Evolutionary conservation across 2,329 filamentous ascomycete genomes (phyloP).

Genomic region (Venturia effusa): DNA sequence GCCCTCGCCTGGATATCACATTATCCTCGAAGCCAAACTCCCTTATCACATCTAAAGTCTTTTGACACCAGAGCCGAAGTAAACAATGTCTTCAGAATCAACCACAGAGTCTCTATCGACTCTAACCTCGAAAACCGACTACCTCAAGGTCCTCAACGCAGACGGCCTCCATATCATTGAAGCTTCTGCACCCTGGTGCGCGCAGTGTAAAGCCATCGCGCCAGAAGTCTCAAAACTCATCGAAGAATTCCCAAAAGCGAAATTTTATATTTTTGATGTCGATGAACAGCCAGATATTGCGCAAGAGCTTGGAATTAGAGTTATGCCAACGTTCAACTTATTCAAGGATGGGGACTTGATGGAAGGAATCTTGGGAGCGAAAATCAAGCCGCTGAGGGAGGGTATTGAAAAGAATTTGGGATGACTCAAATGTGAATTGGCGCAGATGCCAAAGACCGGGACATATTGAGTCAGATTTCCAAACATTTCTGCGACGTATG

Average conservation of each 20-base stretch:
- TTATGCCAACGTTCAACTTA: conserved; percentile 85
- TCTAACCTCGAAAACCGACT: not conserved
- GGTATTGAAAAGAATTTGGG: conserved; percentile 30
- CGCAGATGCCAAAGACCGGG: too few relatives aligned
- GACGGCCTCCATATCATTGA: not conserved
- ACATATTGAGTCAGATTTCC: too few relatives aligned
- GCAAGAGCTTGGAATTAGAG: conserved; percentile 66
- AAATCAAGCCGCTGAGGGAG: conserved; percentile 52
- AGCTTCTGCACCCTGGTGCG: conserved; percentile 1
- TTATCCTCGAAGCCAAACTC: not conserved
- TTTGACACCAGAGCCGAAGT: not conserved
- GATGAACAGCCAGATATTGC: conserved; percentile 68
- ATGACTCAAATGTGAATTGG: not conserved
- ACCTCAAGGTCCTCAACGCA: not conserved
- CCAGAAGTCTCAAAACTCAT: not conserved
- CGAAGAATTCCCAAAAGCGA: conserved; percentile 30
- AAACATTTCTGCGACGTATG: too few relatives aligned
- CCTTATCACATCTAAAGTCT: not conserved
- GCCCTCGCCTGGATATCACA: not conserved
- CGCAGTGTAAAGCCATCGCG: conserved; percentile 9
- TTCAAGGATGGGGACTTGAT: conserved; percentile 71
- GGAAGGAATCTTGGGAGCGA: conserved; percentile 67
- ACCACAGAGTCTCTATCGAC: not conserved
- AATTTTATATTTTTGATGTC: conserved; percentile 87
- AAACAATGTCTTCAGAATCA: not conserved